Percentiles rank a stretch among this genome's conserved stretches.
Evolutionary conservation across 108 stramenopile genomes (phyloP).

Genomic region (Halocafeteria seosinensis): DNA sequence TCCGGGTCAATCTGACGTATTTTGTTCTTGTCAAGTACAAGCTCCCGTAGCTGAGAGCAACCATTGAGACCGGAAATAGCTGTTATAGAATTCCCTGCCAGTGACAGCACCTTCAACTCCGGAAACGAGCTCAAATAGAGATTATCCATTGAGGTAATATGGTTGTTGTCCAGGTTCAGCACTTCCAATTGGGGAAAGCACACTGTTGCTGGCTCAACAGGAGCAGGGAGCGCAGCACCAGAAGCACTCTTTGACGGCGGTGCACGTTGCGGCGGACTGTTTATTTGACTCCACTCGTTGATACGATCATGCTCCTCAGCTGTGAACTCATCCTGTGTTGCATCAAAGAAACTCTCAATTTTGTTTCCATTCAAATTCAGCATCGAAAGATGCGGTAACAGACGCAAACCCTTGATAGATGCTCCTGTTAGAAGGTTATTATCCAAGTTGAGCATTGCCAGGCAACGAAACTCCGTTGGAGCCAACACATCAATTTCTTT

Average conservation of each 20-base stretch:
- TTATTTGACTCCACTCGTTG: too few species aligned
- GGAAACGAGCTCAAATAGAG: constrained; percentile 16
- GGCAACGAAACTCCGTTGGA: constrained; percentile 1
- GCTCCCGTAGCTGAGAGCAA: constrained; percentile 22
- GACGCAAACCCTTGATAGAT: constrained; percentile 9
- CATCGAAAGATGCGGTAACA: constrained; percentile 11
- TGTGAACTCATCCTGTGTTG: too few species aligned
- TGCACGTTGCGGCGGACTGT: background rate
- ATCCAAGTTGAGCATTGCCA: constrained; percentile 18
- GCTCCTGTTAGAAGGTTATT: constrained; percentile 9
- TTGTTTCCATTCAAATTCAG: constrained; percentile 25
- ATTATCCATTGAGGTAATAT: constrained; percentile 5
- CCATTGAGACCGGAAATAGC: constrained; percentile 12
- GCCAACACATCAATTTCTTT: constrained; percentile 12
- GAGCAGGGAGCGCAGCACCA: background rate
- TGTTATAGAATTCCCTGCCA: constrained; percentile 18
- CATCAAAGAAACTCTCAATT: constrained; percentile 11
- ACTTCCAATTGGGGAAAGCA: constrained; percentile 2
- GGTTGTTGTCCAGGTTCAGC: constrained; percentile 18
- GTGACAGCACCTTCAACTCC: constrained; percentile 7
- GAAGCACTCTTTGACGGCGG: background rate
- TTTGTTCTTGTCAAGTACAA: constrained; percentile 22
- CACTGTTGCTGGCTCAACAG: background rate
- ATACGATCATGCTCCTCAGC: too few species aligned
- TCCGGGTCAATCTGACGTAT: constrained; percentile 14